phyloP scores from a whole-genome alignment of 1,139 yeast species.

The Hansenula sp. region DNA sequence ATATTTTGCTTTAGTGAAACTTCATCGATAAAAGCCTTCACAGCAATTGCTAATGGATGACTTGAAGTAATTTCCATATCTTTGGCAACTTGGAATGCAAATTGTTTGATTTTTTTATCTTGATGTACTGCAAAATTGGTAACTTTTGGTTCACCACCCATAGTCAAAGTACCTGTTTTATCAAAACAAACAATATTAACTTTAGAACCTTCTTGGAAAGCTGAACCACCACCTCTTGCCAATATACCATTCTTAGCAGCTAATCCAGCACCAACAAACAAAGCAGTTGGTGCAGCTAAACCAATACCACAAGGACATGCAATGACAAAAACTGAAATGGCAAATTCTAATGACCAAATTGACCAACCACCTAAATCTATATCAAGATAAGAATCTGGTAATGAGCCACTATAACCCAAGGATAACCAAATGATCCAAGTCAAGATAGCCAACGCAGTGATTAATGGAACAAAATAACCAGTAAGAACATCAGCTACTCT shows the following conservation, averaged over 20 bases:
- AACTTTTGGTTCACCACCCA: slow-evolving; percentile 53
- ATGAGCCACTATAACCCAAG: slow-evolving; percentile 48
- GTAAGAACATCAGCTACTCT: slow-evolving; percentile 67
- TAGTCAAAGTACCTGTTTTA: slow-evolving; percentile 74
- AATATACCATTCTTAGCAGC: slow-evolving; percentile 79
- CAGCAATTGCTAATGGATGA: slow-evolving; percentile 67
- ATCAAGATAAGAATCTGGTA: slow-evolving; percentile 55
- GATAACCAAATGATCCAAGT: slow-evolving; percentile 70
- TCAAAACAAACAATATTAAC: slow-evolving; percentile 69
- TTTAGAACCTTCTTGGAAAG: slow-evolving; percentile 71
- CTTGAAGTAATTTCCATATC: slow-evolving; percentile 63
- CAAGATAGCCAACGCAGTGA: slow-evolving; percentile 51
- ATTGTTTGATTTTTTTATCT: slow-evolving; percentile 17
- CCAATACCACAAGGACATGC: slow-evolving; percentile 95
- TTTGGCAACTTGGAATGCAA: slow-evolving; percentile 46
- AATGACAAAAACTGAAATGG: slow-evolving; percentile 77
- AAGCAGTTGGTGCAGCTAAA: slow-evolving; percentile 87
- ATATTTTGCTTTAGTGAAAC: slow-evolving; percentile 16
- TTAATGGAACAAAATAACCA: slow-evolving; percentile 68
- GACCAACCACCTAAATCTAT: slow-evolving; percentile 72
- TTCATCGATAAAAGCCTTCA: slow-evolving; percentile 38
- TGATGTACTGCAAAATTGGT: slow-evolving; percentile 39
- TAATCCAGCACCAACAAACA: slow-evolving; percentile 85
- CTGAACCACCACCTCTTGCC: slow-evolving; percentile 79
- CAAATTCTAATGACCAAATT: slow-evolving; percentile 73